phyloP scores from a whole-genome alignment of 75 land plant species.

The Cupressus sempervirens region DNA sequence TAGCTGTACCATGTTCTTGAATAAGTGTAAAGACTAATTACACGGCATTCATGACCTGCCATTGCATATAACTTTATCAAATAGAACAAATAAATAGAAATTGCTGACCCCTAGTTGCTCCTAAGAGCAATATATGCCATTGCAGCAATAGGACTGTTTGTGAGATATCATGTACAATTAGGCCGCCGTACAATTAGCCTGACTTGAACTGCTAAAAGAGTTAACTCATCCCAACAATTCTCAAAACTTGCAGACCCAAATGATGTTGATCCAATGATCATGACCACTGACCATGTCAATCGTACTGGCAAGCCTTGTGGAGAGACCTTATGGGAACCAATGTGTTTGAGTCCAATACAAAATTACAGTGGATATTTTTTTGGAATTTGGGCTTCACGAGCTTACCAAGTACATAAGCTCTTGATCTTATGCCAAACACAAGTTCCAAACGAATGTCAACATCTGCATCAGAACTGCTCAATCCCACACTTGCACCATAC shows the following conservation, averaged over 20 bases:
- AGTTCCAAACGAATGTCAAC: slow-evolving; percentile 32
- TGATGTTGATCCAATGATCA: not conserved
- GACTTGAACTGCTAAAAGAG: not conserved
- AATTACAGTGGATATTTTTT: slow-evolving; percentile 34
- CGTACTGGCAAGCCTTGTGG: slow-evolving; percentile 38
- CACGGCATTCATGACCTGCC: not conserved
- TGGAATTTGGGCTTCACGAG: slow-evolving; percentile 69
- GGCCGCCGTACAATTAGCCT: not conserved
- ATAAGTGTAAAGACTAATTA: not conserved
- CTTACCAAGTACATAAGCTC: slow-evolving; percentile 60
- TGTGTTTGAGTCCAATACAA: slow-evolving; percentile 44
- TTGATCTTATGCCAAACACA: slow-evolving; percentile 38
- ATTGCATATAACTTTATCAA: not conserved
- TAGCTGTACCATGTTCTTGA: not conserved
- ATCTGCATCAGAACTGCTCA: slow-evolving; percentile 31
- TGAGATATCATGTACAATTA: not conserved
- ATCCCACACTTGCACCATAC: slow-evolving; percentile 51
- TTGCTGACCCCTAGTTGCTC: not conserved
- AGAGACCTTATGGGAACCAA: slow-evolving; percentile 32
- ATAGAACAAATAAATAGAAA: not conserved
- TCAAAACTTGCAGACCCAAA: not conserved
- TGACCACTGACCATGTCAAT: slow-evolving; percentile 5
- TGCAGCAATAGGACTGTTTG: not conserved
- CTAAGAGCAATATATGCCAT: not conserved
- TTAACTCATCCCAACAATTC: not conserved